Base-by-base conservation (phyloP, 805 yeast species). In the Starmerella stigmatis region DNA sequence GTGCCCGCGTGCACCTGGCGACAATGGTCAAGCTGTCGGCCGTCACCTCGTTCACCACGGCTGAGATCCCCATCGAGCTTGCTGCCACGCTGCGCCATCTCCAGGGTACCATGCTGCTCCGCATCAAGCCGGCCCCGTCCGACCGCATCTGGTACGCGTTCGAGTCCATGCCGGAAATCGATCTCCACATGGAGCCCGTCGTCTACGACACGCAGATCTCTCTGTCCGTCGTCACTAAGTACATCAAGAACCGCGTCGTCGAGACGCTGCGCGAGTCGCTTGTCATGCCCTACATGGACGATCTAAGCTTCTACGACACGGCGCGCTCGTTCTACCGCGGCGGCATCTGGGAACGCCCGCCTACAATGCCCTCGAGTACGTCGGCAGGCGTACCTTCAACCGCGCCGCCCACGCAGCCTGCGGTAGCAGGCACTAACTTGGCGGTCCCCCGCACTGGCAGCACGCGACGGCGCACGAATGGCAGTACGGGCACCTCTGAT, bases 61-160 rank as follows among this genome's bases (percentile, higher is more conserved):
- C 84, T 43, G 94, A 83, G 52, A 83, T 89, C 32, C 80, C 81
- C 43, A 65, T 92, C 28, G 71, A 81, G 21, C 64, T 92, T 42
- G 75, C 81, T 15, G 76, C 88, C 1, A 78, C 80, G 1, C 63
- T 89, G 40, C 74, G 74, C 45, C 75, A 71, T 54, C 54, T 92
- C 4, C 76, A 79, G 41, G 98, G 98, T 0, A 81, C 82, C 1
- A 52, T 89, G 46, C 58, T 82, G 0, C 57, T 88, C 17, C 66
- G 74, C 32, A 59, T 89, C 27, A 92, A 92, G 59, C 85, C 94
- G 1, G 94, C 96, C 2, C 97, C 98, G 8, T 79, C 94, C 1
- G 78, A 77, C 43, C 72, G 98, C 57, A 57, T 92, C 1, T 92
- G 98, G 98, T 92, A 86, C 59, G 75, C 84, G 2, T 92, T 86